These are phyloP conservation scores for Zygosaccharomyces siamensis DNA, from an alignment of 805 yeast genomes.

Conservation along the genomic window DNA sequence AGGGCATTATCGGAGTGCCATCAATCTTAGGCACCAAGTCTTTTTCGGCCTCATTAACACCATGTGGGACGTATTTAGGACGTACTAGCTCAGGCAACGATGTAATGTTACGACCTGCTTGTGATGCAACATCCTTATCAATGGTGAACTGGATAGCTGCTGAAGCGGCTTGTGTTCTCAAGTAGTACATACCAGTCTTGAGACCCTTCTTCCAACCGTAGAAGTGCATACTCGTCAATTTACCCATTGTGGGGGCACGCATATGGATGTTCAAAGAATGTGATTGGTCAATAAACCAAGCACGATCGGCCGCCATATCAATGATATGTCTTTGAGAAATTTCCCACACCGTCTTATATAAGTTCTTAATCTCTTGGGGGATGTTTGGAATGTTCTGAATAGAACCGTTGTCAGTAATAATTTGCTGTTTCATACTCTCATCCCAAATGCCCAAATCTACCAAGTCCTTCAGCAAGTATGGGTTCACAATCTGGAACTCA, in stretches of 20 bases:
- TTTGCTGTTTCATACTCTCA: conserved; percentile 66
- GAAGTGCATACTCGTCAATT: conserved; percentile 92
- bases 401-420: conserved; percentile 75
- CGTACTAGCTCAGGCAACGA: conserved; percentile 37
- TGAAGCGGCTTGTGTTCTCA: conserved; percentile 94
- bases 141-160: conserved; percentile 91
- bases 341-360: conserved; percentile 97
- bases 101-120: conserved; percentile 58
- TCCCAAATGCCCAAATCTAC: conserved; percentile 79
- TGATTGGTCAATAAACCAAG: conserved; percentile 84
- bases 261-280: conserved; percentile 87
- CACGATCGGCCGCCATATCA: conserved; percentile 79
- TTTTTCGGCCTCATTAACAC: conserved; percentile 17
- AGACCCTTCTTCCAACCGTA: conserved; percentile 96
- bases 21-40: conserved; percentile 12
- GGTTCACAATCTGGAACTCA: conserved; percentile 86
- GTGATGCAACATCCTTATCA: conserved; percentile 85
- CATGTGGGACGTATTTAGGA: conserved; percentile 35
- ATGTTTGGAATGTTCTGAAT: conserved; percentile 66
- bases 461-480: conserved; percentile 73
- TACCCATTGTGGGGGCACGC: conserved; percentile 87
- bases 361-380: conserved; percentile 63
- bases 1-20: conserved; percentile 1
- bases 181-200: conserved; percentile 94
- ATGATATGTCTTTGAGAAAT: conserved; percentile 76